A percentile compares a stretch with the other conserved stretches of the same genome.
Evolutionary conservation across 139 green algal genomes (phyloP).

Genomic region (Pleodorina starrii): DNA sequence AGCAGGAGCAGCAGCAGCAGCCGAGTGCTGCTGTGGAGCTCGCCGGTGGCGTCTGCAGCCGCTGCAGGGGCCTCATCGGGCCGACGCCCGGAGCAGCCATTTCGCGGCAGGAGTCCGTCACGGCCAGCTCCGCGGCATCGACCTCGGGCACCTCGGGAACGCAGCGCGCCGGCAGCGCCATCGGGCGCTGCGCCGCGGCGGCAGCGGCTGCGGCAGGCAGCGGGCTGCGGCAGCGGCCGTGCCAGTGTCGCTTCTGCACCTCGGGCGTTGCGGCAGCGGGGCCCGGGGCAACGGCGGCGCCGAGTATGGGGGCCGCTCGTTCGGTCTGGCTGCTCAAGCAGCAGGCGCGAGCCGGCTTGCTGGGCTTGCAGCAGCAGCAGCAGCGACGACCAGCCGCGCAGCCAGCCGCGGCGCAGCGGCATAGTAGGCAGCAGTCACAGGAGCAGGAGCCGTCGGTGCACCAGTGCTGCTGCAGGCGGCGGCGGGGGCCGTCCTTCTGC

Average conservation of each 20-base stretch:
- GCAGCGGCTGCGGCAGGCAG: neutral
- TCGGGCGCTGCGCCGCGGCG: neutral
- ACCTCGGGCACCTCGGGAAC: neutral
- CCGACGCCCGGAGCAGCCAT: neutral
- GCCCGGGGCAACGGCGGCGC: neutral
- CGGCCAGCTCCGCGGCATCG: neutral
- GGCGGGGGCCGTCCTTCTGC: neutral
- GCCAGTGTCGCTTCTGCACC: slow-evolving; percentile 1
- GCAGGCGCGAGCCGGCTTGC: neutral
- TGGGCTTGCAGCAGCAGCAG: neutral
- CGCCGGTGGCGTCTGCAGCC: neutral
- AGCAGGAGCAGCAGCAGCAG: neutral
- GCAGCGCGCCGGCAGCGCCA: neutral
- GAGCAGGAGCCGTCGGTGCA: neutral
- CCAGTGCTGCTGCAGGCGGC: neutral
- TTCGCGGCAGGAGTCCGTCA: neutral
- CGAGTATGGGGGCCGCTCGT: neutral
- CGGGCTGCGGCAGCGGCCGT: neutral
- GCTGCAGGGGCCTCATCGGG: neutral
- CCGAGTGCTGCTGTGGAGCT: too few relatives aligned
- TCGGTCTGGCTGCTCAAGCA: slow-evolving; percentile 26
- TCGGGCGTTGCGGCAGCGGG: neutral
- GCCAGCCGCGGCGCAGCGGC: neutral
- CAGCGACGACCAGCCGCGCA: neutral
- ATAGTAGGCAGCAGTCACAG: neutral